Evolutionary conservation across 768 basidiomycete genomes (phyloP), one percentile per base, ranked within the genome.

Genomic region (Macrolepiota dolichaula): DNA sequence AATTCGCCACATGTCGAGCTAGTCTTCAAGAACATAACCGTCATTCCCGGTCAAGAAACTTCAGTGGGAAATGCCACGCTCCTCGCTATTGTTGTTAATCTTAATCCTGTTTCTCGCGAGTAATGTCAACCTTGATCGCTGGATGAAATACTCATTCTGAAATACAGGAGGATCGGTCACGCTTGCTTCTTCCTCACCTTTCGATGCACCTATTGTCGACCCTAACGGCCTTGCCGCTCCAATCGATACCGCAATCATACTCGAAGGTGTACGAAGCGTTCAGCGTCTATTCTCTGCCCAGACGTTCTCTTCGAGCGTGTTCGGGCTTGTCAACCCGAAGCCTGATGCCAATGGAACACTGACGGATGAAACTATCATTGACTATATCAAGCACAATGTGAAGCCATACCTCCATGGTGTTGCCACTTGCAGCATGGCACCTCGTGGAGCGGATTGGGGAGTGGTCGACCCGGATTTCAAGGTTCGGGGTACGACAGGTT

Each of bases 141-240:
- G 19, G n/a, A 40, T 10, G 17, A n/a, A 44, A 6, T n/a, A 44
- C 42, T 17, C 19, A 44, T 32, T 38, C 25, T 24, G 29, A 55
- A 25, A 15, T 25, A 29, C 22, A 59, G 58, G 58, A 9, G 71
- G 71, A 10, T 59, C 64, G 7, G 7, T 32, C 7, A 32, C 29
- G 29, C 29, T 32, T 32, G 29, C 29, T 7, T 3, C 29, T 7
- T 60, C 52, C 5, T 63, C 71, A 50, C 71, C 71, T 12, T 69
- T 63, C 24, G 57, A 58, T 13, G 50, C 37, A 7, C 62, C 62
- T 4, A 29, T 53, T n/a, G 55, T 63, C 51, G 36, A 63, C 57
- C 51, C 51, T 4, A 49, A 38, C 57, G 9, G 58, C 52, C 40
- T 59, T 52, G n/a, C 24, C n/a, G 44, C 36, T 17, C 52, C 62